phyloP scores from a whole-genome alignment of 345 rosid species.

The Eucalyptus albens region DNA sequence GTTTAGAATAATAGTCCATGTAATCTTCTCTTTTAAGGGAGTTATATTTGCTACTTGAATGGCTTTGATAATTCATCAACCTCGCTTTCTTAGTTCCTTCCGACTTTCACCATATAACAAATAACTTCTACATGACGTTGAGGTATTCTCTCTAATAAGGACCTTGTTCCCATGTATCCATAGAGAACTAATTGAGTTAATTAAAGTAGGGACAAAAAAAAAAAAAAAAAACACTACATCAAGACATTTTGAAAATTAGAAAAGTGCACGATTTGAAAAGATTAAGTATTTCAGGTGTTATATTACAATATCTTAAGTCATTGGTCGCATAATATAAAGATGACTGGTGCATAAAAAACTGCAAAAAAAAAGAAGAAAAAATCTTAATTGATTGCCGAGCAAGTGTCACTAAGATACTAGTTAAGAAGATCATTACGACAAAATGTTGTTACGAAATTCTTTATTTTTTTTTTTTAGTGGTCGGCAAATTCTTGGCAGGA shows the following conservation, averaged over 20 bases:
- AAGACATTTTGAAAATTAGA: neutral
- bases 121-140: neutral
- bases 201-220: neutral
- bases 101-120: neutral
- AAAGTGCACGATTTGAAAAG: neutral
- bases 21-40: neutral
- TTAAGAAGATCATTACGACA: neutral
- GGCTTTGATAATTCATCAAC: neutral
- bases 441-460: neutral
- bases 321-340: neutral
- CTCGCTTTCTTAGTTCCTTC: neutral
- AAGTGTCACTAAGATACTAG: neutral
- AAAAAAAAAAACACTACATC: neutral
- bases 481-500: neutral
- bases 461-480: neutral
- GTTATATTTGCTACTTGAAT: neutral
- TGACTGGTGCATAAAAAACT: neutral
- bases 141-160: neutral
- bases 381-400: neutral
- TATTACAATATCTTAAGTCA: neutral
- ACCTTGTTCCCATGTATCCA: neutral
- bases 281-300: neutral
- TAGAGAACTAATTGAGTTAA: neutral
- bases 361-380: neutral
- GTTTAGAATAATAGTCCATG: neutral